Evolutionary conservation across 2,329 filamentous ascomycete genomes (phyloP).

Genomic region (Diaporthe sp.): DNA sequence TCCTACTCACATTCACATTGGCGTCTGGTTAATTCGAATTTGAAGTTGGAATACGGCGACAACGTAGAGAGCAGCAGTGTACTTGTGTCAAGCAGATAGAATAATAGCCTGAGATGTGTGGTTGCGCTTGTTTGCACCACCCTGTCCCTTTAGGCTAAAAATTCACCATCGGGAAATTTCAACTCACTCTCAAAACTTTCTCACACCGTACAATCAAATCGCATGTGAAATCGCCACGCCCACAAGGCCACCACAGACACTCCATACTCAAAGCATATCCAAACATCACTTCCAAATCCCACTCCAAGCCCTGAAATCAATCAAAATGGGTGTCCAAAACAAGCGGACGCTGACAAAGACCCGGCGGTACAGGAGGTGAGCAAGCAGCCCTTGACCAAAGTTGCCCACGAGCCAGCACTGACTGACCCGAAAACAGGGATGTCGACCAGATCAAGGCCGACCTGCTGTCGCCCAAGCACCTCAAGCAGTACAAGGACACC

Average conservation of each 20-base stretch:
- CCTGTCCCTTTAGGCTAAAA: slow-evolving; percentile 20
- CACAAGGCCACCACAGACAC: not conserved
- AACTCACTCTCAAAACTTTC: slow-evolving; percentile 36
- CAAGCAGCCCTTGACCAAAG: slow-evolving; percentile 44
- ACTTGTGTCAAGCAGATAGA: not conserved
- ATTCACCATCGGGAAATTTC: slow-evolving; percentile 3
- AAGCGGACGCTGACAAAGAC: slow-evolving; percentile 81
- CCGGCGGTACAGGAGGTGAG: slow-evolving; percentile 76
- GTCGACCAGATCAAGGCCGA: slow-evolving; percentile 94
- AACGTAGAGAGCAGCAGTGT: not conserved
- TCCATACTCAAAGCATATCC: not conserved
- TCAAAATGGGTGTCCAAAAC: slow-evolving; percentile 76
- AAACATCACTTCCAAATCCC: not conserved
- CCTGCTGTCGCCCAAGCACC: slow-evolving; percentile 81
- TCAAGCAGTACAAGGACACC: slow-evolving; percentile 81
- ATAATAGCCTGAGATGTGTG: not conserved
- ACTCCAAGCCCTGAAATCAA: not conserved
- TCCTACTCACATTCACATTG: not conserved
- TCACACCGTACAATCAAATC: slow-evolving; percentile 22
- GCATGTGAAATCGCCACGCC: slow-evolving; percentile 38
- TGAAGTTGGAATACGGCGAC: not conserved
- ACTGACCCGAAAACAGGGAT: slow-evolving; percentile 69
- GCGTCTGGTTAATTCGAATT: not conserved
- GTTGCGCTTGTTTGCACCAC: slow-evolving; percentile 11
- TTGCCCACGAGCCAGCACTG: slow-evolving; percentile 30